These are phyloP conservation scores for Xenoacremonium recifei DNA, from an alignment of 2,329 filamentous ascomycete species.

Conservation along the genomic window DNA sequence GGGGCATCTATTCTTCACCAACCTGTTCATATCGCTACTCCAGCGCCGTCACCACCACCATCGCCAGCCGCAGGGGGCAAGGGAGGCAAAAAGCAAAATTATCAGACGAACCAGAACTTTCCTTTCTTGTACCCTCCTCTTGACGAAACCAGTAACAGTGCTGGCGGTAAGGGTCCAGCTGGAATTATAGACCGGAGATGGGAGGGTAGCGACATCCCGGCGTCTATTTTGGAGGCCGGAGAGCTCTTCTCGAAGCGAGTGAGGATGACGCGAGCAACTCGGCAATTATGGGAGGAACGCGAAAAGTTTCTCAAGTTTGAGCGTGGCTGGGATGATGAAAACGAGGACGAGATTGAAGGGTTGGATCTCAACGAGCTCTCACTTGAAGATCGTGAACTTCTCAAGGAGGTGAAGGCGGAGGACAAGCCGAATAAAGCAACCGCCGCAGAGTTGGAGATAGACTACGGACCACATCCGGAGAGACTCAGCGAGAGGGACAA, in stretches of 20 bases:
- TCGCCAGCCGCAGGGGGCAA: conserved; percentile 86
- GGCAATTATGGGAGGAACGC: conserved; percentile 92
- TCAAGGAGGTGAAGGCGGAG: conserved; percentile 39
- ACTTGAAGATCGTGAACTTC: conserved; percentile 37
- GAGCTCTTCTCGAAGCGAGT: conserved; percentile 88
- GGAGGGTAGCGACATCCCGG: conserved; percentile 92
- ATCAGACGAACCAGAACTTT: conserved; percentile 98
- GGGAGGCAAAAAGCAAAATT: conserved; percentile 97
- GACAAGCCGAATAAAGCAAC: conserved; percentile 25
- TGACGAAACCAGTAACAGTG: conserved; percentile 82
- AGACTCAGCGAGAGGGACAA: conserved; percentile 54
- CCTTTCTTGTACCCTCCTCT: conserved; percentile 96
- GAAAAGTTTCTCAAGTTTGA: conserved; percentile 91
- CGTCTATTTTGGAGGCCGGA: conserved; percentile 92
- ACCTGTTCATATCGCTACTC: conserved; percentile 97
- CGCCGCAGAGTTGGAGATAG: conserved; percentile 28
- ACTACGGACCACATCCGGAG: conserved; percentile 48
- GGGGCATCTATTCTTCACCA: conserved; percentile 87
- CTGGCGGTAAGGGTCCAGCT: conserved; percentile 84
- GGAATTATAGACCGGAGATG: conserved; percentile 80
- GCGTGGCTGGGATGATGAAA: conserved; percentile 72
- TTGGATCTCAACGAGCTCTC: conserved; percentile 46
- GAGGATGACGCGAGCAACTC: conserved; percentile 85
- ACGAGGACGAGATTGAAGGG: conserved; percentile 46
- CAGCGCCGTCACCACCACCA: conserved; percentile 90